Conservation (phyloP, 208 protist genomes). For the Leishmania braziliensis region DNA sequence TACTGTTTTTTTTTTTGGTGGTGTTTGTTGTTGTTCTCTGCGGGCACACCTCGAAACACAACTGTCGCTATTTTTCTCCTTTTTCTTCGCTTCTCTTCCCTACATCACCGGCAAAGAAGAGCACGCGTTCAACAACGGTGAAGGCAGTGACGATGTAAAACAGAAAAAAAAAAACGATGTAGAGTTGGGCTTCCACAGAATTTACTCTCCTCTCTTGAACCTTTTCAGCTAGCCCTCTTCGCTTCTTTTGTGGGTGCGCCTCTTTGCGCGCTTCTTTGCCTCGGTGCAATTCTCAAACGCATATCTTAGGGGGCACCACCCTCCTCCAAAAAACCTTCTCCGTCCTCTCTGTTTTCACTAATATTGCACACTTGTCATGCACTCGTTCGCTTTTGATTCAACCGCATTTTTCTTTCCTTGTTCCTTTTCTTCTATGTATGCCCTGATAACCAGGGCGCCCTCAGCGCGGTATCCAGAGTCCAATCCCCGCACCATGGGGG, state of each 20-base stretch:
- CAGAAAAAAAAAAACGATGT: too few species aligned
- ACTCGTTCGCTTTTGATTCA: not conserved
- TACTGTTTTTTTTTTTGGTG: not conserved
- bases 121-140: not conserved
- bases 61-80: constrained; percentile 4
- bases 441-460: not conserved
- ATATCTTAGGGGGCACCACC: not conserved
- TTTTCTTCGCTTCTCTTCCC: not conserved
- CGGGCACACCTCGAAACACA: not conserved
- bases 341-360: not conserved
- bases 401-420: not conserved
- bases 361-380: not conserved
- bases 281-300: not conserved
- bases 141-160: not conserved
- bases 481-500: not conserved
- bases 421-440: not conserved
- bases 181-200: too few species aligned
- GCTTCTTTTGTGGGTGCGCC: not conserved
- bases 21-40: not conserved
- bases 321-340: not conserved
- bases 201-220: too few species aligned
- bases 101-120: not conserved
- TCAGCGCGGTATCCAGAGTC: not conserved
- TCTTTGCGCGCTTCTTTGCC: not conserved
- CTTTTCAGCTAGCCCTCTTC: too few species aligned